Conservation (phyloP, 306 rosid species). For the Cicer cuneatum region DNA sequence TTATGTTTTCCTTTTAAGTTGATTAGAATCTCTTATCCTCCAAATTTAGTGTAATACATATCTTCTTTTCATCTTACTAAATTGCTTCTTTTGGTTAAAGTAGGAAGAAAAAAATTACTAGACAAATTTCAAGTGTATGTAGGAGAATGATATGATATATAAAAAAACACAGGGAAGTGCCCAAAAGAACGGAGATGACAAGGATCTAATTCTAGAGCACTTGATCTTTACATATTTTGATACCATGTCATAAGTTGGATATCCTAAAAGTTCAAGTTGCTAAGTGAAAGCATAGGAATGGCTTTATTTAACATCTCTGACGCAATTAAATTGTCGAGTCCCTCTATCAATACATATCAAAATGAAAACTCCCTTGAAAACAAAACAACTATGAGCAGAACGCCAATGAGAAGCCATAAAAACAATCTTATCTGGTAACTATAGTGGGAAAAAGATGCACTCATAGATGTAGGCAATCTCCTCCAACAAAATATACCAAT, state of each 20-base stretch:
- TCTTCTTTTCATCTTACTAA: too few relatives aligned
- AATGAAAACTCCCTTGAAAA: slow-evolving; percentile 2
- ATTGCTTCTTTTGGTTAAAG: too few relatives aligned
- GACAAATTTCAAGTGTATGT: too few relatives aligned
- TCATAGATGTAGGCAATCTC: slow-evolving; percentile 10
- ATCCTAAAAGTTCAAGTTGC: not conserved
- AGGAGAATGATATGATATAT: too few relatives aligned
- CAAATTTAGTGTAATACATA: too few relatives aligned
- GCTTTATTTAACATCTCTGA: not conserved
- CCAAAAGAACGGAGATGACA: not conserved
- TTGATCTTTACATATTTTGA: not conserved
- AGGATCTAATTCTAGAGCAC: not conserved
- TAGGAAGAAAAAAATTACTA: too few relatives aligned
- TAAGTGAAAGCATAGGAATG: not conserved
- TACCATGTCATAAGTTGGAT: not conserved
- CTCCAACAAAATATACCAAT: not conserved
- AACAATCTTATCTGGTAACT: not conserved
- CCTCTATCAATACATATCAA: not conserved
- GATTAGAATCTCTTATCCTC: too few relatives aligned
- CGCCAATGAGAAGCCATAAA: not conserved
- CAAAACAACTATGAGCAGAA: slow-evolving; percentile 20
- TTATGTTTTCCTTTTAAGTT: too few relatives aligned
- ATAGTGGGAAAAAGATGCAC: not conserved
- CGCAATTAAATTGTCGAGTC: not conserved
- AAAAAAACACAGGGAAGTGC: too few relatives aligned